Base-by-base conservation (phyloP, 768 basidiomycete species). In the Chalciporus piperatus region DNA sequence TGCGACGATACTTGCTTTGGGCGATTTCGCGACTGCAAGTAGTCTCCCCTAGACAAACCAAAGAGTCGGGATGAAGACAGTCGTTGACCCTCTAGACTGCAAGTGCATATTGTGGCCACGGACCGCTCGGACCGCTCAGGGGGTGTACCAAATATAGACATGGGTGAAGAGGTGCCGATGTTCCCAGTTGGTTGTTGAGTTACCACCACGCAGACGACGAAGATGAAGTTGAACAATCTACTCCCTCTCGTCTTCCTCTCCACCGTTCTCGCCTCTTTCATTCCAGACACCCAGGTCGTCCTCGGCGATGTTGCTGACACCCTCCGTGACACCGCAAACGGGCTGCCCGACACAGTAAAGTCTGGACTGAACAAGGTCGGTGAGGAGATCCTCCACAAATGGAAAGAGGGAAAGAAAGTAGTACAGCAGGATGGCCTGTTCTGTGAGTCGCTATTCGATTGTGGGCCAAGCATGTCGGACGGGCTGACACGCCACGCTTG, bases 361-460 rank as follows among this genome's bases (percentile, higher is more conserved):
- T 63, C 70, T 4, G 71, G 77, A 41, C 58, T 74, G 53, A 42
- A 50, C 44, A 63, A 69, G 27, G 76, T 74, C 19, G 78, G 76
- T 68, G 68, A 74, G 48, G 77, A 76, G 48, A 58, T 82, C 50
- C 73, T 82, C 50, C 73, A 85, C 71, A 76, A 78, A 57, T 89
- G 85, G 87, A 61, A 72, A 25, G 76, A 84, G 20, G 87, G 85
- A 17, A 79, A 74, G 64, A 73, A 85, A 59, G 89, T 79, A 60
- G 75, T 89, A 50, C 80, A 83, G 65, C 80, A 89, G 71, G 77
- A 87, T 45, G 83, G 79, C n/a, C 59, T 91, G 28, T 70, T 80
- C 39, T 92, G 90, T 92, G 60, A 69, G 86, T 75, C 8, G 11
- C 20, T 45, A n/a, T 17, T 16, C n/a, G 1, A 17, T 9, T 9